A percentile compares a stretch with the other conserved stretches of the same genome.
These are phyloP conservation scores for Termitomyces heimii DNA, from an alignment of 768 basidiomycete species.

Conservation along the genomic window DNA sequence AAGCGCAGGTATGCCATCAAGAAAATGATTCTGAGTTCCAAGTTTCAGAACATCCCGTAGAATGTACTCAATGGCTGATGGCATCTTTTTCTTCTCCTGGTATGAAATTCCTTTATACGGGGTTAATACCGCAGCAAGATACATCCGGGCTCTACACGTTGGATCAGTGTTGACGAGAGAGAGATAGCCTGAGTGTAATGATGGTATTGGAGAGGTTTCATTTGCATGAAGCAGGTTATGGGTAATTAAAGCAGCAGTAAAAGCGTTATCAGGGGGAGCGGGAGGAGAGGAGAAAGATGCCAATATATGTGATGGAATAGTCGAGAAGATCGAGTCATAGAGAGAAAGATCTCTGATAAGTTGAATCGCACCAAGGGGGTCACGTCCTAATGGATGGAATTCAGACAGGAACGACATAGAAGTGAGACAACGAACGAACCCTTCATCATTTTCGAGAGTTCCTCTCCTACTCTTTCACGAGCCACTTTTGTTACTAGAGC, in stretches of 20 bases:
- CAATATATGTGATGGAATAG: slow-evolving; percentile 39
- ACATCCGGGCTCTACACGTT: slow-evolving; percentile 55
- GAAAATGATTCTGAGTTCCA: slow-evolving; percentile 68
- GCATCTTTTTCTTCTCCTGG: slow-evolving; percentile 58
- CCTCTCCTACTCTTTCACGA: slow-evolving; percentile 87
- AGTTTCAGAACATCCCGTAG: slow-evolving; percentile 84
- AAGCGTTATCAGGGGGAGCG: slow-evolving; percentile 32
- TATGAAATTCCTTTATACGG: slow-evolving; percentile 63
- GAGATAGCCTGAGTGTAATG: slow-evolving; percentile 43
- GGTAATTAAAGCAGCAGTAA: slow-evolving; percentile 58
- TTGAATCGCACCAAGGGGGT: slow-evolving; percentile 69
- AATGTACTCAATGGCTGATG: slow-evolving; percentile 56
- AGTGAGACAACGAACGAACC: slow-evolving; percentile 33
- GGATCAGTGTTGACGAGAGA: slow-evolving; percentile 29
- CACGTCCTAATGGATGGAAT: slow-evolving; percentile 41
- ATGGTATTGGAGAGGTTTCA: slow-evolving; percentile 25
- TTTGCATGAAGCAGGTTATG: slow-evolving; percentile 35
- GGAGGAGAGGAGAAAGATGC: slow-evolving; percentile 39
- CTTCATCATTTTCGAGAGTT: slow-evolving; percentile 91
- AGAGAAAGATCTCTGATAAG: slow-evolving; percentile 73
- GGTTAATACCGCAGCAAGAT: slow-evolving; percentile 69
- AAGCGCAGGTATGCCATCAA: slow-evolving; percentile 68
- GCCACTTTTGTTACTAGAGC: slow-evolving; percentile 77
- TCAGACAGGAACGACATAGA: background rate
- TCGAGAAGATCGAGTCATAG: slow-evolving; percentile 58